phyloP scores from a whole-genome alignment of 352 stramenopile genomes.

The Phytophthora ramorum region DNA sequence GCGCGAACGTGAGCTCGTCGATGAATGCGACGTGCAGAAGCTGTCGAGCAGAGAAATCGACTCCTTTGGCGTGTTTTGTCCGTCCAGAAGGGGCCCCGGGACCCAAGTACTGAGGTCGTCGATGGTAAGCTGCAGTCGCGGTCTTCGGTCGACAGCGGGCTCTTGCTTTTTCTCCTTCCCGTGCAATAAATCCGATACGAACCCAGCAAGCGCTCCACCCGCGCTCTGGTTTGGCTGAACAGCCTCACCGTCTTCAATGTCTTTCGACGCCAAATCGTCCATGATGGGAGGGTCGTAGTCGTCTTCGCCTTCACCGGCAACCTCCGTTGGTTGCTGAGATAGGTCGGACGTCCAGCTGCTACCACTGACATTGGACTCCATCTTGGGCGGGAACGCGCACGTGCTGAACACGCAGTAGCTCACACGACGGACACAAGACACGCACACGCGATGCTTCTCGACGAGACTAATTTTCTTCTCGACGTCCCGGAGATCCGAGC shows the following conservation, averaged over 20 bases:
- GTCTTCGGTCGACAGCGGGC: conserved; percentile 22
- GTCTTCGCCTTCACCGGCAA: conserved; percentile 26
- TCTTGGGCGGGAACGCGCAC: conserved; percentile 37
- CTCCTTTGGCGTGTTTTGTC: conserved; percentile 42
- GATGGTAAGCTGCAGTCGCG: conserved; percentile 36
- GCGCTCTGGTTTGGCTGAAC: conserved; percentile 22
- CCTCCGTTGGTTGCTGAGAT: conserved; percentile 25
- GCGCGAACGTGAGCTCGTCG: conserved; percentile 28
- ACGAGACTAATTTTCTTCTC: conserved; percentile 54
- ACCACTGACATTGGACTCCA: conserved; percentile 27
- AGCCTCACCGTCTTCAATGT: conserved; percentile 48
- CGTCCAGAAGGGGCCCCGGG: conserved; percentile 19
- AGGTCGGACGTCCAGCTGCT: conserved; percentile 29
- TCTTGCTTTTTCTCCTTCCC: conserved; percentile 34
- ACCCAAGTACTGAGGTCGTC: conserved; percentile 38
- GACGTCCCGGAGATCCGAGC: conserved; percentile 49
- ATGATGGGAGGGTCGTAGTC: conserved; percentile 43
- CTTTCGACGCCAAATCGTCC: conserved; percentile 42
- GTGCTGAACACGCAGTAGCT: conserved; percentile 61
- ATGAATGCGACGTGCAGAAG: conserved; percentile 44
- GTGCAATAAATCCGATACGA: conserved; percentile 32
- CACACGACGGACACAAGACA: conserved; percentile 53
- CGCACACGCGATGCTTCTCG: conserved; percentile 55
- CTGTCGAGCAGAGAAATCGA: conserved; percentile 51
- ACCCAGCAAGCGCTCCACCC: conserved; percentile 22